Conservation (phyloP, 2,329 filamentous ascomycete genomes). For the Nemania serpens region DNA sequence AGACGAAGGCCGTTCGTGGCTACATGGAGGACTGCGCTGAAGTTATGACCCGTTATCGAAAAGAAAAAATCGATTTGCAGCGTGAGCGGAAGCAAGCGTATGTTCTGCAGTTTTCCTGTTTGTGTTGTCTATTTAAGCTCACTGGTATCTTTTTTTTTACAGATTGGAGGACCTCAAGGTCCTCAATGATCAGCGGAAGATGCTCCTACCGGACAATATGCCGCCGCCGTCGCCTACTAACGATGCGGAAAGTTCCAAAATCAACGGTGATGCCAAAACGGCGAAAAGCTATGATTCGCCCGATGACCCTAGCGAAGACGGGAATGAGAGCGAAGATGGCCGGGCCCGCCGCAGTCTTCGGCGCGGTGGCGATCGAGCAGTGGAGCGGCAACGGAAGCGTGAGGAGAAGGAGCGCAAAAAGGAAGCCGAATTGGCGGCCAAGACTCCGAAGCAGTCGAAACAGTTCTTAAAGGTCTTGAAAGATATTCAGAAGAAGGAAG, state of each 20-base stretch:
- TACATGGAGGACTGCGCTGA: conserved; percentile 93
- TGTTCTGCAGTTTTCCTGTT: conserved; percentile 40
- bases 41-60: conserved; percentile 92
- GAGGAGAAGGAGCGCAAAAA: conserved; percentile 74
- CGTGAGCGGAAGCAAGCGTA: conserved; percentile 72
- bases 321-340: conserved; percentile 71
- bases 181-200: conserved; percentile 74
- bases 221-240: conserved; percentile 62
- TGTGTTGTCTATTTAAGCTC: background rate
- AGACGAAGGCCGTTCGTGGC: conserved; percentile 82
- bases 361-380: conserved; percentile 68
- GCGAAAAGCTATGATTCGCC: conserved; percentile 67
- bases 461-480: conserved; percentile 86
- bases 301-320: conserved; percentile 63
- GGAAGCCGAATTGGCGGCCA: conserved; percentile 65
- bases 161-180: conserved; percentile 73
- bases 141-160: conserved; percentile 11
- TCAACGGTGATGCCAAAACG: conserved; percentile 65
- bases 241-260: conserved; percentile 50
- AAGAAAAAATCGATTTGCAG: conserved; percentile 94
- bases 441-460: conserved; percentile 79
- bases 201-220: conserved; percentile 73
- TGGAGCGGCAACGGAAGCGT: conserved; percentile 76
- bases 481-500: conserved; percentile 87
- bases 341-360: conserved; percentile 57